Percentiles rank a stretch among this genome's conserved stretches.
These are phyloP conservation scores for Penicillium rolfsii DNA, from an alignment of 2,329 filamentous ascomycete genomes.

Conservation along the genomic window DNA sequence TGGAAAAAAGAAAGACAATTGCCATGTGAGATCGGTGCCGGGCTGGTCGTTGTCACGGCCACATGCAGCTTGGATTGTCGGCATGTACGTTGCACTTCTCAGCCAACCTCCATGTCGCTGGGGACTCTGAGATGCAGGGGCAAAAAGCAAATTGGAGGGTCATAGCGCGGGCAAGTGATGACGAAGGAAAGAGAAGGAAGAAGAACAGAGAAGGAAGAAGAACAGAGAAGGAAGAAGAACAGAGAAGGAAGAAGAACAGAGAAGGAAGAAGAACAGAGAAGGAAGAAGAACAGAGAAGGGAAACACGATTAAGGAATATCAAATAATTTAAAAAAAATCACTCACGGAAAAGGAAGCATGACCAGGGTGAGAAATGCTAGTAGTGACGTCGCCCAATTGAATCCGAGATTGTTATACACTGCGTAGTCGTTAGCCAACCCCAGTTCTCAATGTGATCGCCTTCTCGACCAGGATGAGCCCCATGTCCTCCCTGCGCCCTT, in stretches of 20 bases:
- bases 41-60: neutral
- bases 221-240: neutral
- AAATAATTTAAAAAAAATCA: conserved; percentile 14
- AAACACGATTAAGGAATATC: neutral
- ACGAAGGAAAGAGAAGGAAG: neutral
- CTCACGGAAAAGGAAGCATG: conserved; percentile 53
- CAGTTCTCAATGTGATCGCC: neutral
- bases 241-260: neutral
- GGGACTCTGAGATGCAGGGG: conserved; percentile 16
- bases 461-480: neutral
- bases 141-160: conserved; percentile 4
- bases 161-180: conserved; percentile 12
- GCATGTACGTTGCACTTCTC: neutral
- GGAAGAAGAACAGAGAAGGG: neutral
- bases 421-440: conserved; percentile 29
- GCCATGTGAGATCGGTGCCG: conserved; percentile 1
- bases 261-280: neutral
- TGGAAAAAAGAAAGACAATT: neutral
- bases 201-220: neutral
- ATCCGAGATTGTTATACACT: conserved; percentile 53
- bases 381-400: conserved; percentile 52
- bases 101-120: neutral
- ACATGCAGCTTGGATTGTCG: conserved; percentile 14
- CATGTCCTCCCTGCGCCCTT: neutral
- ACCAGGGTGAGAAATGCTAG: conserved; percentile 49